phyloP scores from a whole-genome alignment of 352 stramenopile species.

The Thalassiosira hispida region DNA sequence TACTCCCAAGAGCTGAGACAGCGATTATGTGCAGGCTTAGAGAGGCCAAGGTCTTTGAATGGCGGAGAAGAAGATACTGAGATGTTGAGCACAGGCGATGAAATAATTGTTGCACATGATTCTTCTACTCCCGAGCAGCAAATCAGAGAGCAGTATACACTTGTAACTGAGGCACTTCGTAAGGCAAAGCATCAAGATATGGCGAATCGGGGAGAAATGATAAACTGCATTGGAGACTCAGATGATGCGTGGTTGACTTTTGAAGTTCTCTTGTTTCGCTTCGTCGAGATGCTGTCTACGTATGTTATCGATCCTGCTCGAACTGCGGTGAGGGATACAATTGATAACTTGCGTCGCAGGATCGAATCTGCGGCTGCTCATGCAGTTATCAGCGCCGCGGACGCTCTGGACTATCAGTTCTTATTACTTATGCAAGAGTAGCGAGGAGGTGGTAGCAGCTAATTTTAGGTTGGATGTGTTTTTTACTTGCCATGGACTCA shows the following conservation, averaged over 20 bases:
- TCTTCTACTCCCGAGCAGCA: constrained; percentile 23
- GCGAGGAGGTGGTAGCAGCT: background rate
- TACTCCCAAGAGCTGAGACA: constrained; percentile 52
- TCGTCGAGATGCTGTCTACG: constrained; percentile 59
- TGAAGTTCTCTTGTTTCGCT: constrained; percentile 55
- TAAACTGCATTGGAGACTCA: constrained; percentile 29
- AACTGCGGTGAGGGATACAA: constrained; percentile 39
- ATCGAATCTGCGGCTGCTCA: constrained; percentile 55
- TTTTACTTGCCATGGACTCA: too few relatives aligned
- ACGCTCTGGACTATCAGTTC: constrained; percentile 66
- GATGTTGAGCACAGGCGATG: constrained; percentile 54
- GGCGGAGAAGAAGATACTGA: constrained; percentile 22
- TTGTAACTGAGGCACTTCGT: constrained; percentile 50
- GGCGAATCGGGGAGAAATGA: constrained; percentile 32
- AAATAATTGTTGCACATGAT: constrained; percentile 34
- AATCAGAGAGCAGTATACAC: constrained; percentile 48
- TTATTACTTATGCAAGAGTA: constrained; percentile 58
- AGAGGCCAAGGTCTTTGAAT: constrained; percentile 16
- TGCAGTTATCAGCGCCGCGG: constrained; percentile 52
- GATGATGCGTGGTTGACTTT: constrained; percentile 55
- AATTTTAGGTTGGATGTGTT: too few relatives aligned
- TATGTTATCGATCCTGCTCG: constrained; percentile 59
- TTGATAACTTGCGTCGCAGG: constrained; percentile 29
- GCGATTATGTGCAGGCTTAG: constrained; percentile 44
- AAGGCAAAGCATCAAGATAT: constrained; percentile 42